Percentiles rank a stretch among this genome's conserved stretches.
phyloP scores from a whole-genome alignment of 1,139 yeast species.

The Suhomyces yuchorum region DNA sequence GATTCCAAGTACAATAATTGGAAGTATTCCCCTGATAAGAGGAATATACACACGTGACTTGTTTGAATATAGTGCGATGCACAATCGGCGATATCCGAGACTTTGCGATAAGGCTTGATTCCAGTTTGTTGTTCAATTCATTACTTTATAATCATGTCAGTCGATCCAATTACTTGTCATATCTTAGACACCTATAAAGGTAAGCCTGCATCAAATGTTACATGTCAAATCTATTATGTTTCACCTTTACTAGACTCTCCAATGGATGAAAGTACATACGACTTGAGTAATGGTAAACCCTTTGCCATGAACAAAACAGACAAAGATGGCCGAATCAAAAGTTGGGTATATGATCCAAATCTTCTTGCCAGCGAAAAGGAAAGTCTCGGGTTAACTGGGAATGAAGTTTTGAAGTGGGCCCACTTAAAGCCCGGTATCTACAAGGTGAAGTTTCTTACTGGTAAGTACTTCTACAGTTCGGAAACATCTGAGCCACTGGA shows the following conservation, averaged over 20 bases:
- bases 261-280: constrained; percentile 30
- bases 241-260: constrained; percentile 31
- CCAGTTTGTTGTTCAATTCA: neutral
- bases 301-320: constrained; percentile 72
- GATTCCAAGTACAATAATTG: constrained; percentile 24
- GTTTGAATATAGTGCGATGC: neutral
- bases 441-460: constrained; percentile 74
- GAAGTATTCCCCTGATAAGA: constrained; percentile 14
- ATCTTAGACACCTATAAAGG: constrained; percentile 84
- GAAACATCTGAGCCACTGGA: constrained; percentile 20
- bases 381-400: constrained; percentile 35
- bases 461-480: constrained; percentile 55
- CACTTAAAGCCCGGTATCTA: constrained; percentile 60
- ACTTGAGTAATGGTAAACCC: constrained; percentile 31
- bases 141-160: constrained; percentile 16
- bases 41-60: neutral
- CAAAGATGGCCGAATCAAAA: constrained; percentile 71
- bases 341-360: constrained; percentile 60
- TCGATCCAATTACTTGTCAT: constrained; percentile 79
- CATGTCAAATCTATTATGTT: constrained; percentile 55
- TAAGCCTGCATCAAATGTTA: constrained; percentile 70
- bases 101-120: neutral
- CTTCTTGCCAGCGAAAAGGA: constrained; percentile 21
- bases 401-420: constrained; percentile 38
- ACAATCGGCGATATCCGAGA: constrained; percentile 14